Conservation (phyloP, 495 filamentous ascomycete species). For the Aspergillus ostianus region DNA sequence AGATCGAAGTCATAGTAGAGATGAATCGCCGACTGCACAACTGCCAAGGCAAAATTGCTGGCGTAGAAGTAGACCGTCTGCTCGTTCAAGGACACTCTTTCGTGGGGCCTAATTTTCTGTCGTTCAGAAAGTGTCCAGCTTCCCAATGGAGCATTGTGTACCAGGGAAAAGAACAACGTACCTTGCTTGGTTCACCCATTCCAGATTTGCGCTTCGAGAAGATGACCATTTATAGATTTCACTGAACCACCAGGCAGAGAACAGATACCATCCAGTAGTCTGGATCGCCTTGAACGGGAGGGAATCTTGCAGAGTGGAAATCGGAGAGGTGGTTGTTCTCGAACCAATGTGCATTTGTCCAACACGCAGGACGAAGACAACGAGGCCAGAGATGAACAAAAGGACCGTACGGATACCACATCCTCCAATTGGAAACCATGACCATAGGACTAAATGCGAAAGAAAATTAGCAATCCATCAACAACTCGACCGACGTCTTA, state of each 20-base stretch:
- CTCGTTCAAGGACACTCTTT: conserved; percentile 83
- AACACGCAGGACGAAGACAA: conserved; percentile 80
- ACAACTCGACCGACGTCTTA: too few relatives aligned
- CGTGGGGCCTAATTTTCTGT: conserved; percentile 46
- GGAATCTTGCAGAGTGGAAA: conserved; percentile 58
- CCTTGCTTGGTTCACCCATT: conserved; percentile 67
- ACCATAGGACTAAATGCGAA: conserved; percentile 64
- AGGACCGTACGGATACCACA: conserved; percentile 70
- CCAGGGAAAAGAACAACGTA: conserved; percentile 30
- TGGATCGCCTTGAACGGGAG: conserved; percentile 59
- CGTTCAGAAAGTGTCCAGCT: conserved; percentile 10
- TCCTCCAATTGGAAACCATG: conserved; percentile 78
- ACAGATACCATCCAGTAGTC: conserved; percentile 67
- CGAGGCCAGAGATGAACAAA: conserved; percentile 64
- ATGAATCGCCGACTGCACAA: conserved; percentile 67
- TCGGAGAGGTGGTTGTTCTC: conserved; percentile 66
- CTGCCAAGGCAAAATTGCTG: conserved; percentile 64
- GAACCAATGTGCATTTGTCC: conserved; percentile 70
- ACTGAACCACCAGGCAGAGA: conserved; percentile 79
- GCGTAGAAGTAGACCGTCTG: conserved; percentile 76
- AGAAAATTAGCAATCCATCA: conserved; percentile 11
- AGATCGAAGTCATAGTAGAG: conserved; percentile 73
- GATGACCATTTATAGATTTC: conserved; percentile 79
- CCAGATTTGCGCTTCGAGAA: conserved; percentile 60
- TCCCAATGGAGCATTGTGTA: background rate